Evolutionary conservation across 805 yeast species (phyloP), one percentile per base, ranked within the genome.

Genomic region (Saturnispora dispora): DNA sequence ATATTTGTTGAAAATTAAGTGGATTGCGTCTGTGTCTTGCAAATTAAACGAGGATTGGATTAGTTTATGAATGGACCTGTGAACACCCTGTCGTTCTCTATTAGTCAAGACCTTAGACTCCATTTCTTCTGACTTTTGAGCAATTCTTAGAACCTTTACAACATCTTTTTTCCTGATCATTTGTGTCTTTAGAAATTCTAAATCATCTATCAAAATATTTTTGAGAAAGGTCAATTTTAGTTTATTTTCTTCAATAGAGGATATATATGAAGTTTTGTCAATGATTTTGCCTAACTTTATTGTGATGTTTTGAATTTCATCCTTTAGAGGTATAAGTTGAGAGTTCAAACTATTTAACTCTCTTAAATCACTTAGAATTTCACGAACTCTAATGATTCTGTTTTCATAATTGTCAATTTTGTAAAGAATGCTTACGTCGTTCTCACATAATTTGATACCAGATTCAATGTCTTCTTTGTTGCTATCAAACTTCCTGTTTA

Each of bases 1-100:
- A 52, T 71, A 71, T 52, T 68, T 70, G 10, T 74, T 59, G 54
- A 77, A 76, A 15, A 73, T 69, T 4, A 71, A 58, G 54, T 72
- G 48, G 47, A 60, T 44, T 3, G 55, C 52, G 46, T 55, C 57
- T 22, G 56, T 42, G 27, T 49, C 45, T 9, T 51, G 35, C 20
- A 48, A 50, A 22, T 52, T 41, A 37, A 52, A 49, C 13, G 50
- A 37, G 11, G 42, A 39, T 36, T 53, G 50, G 7, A 53, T 51
- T 32, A 53, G 18, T 22, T 47, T 51, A 45, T 51, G 56, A 15
- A 53, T 50, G 10, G 44, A 39, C 28, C 43, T 46, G 46, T 50
- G 48, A 8, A 37, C 41, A 2, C 22, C 22, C 13, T 37, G 41
- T 8, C 41, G n/a, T 37, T 37, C 41, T 17, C 23, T 37, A 9